Evolutionary conservation across 192 early-diverging fungal species (phyloP), one percentile per base, ranked within the genome.

Genomic region (Jimgerdemannia lactiflua): DNA sequence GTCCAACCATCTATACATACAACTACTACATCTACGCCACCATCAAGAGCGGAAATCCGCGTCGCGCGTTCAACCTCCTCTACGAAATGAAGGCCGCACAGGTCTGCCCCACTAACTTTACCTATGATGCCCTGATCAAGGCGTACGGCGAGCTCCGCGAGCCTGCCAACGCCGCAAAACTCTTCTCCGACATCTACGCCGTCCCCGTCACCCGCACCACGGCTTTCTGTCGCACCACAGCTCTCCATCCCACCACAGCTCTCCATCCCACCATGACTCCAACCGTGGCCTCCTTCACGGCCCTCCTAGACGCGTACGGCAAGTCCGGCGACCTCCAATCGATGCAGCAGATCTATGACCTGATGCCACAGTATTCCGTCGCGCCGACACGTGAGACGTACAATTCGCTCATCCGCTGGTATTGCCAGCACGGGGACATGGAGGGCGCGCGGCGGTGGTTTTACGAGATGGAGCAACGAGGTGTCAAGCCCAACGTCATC

Each of bases 271-370:
- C 65, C 11, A 69, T 70, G 6, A 66, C 43, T 4, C 80, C 80
- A 41, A 49, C 72, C 3, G 65, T 63, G 9, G 63, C 72, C n/a
- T 75, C 75, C 11, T 83, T 83, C 19, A 54, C 64, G 2, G 54
- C 81, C 4, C 71, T 83, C 39, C 74, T 83, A 20, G 73, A 83
- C 63, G 77, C 81, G 4, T 78, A 83, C n/a, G 81, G 81, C 4
- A 14, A 66, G 4, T 49, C 70, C 17, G 75, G 75, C 67, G 77
- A 83, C 65, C 10, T 77, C 6, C 39, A 59, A 4, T 71, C 73
- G 3, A 39, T 83, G 66, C 19, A 67, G 6, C 42, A 77, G 6
- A 83, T 83, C 42, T 79, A 83, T 64, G 63, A 74, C 6, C 75
- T 83, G 72, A 79, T 83, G 78, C 81, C 81, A 6, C 29, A 66